Conservation (phyloP, 768 basidiomycete genomes). For the Tephrocybe rancida region DNA sequence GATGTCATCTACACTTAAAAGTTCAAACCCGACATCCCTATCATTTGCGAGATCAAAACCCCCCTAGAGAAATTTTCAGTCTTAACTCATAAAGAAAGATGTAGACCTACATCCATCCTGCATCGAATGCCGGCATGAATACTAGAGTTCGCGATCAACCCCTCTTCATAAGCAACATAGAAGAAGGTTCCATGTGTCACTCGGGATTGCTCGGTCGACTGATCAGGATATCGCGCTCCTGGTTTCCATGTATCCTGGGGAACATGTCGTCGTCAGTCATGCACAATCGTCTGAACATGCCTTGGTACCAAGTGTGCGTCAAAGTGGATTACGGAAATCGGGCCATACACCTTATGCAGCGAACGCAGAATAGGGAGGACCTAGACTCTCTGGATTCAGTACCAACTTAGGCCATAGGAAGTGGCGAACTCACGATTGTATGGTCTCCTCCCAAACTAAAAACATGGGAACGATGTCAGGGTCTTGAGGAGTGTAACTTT, state of each 20-base stretch:
- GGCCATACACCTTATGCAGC: constrained; percentile 77
- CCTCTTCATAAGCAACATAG: constrained; percentile 75
- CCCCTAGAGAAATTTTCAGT: constrained; percentile 43
- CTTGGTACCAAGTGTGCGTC: constrained; percentile 55
- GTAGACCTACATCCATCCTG: constrained; percentile 51
- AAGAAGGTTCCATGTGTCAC: constrained; percentile 90
- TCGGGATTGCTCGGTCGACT: constrained; percentile 60
- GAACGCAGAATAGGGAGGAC: constrained; percentile 84
- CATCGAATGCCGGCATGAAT: constrained; percentile 88
- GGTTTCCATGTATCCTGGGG: constrained; percentile 63
- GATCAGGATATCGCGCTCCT: constrained; percentile 49
- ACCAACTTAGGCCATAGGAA: constrained; percentile 27
- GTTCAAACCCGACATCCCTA: constrained; percentile 70
- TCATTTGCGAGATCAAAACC: constrained; percentile 69
- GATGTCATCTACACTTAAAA: constrained; percentile 81
- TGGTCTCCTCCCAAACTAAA: constrained; percentile 84
- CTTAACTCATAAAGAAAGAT: constrained; percentile 25
- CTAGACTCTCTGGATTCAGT: constrained; percentile 30
- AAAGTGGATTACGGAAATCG: constrained; percentile 83
- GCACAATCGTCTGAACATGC: constrained; percentile 22
- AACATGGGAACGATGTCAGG: not conserved
- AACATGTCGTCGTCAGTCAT: not conserved
- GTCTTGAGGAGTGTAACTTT: not conserved
- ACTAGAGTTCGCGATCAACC: constrained; percentile 73
- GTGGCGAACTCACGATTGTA: constrained; percentile 60